These are phyloP conservation scores for Glomus cerebriforme DNA, from an alignment of 192 early-diverging fungal species.

Conservation along the genomic window DNA sequence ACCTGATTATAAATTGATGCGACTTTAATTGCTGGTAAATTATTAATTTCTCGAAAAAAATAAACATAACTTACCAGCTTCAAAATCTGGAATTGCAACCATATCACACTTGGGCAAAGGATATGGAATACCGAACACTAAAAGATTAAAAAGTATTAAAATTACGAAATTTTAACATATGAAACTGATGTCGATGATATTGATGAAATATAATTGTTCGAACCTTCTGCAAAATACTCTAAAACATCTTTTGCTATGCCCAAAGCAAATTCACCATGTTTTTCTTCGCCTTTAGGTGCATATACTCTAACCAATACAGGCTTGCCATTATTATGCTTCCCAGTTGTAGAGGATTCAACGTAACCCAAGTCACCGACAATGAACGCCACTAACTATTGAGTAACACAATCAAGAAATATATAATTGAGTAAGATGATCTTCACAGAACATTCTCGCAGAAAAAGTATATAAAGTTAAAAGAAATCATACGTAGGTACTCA, in stretches of 20 bases:
- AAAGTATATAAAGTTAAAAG: not conserved
- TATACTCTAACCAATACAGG: constrained; percentile 86
- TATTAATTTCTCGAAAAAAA: not conserved
- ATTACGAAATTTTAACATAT: not conserved
- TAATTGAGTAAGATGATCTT: not conserved
- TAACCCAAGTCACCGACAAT: constrained; percentile 92
- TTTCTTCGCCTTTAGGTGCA: constrained; percentile 74
- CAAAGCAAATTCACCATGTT: constrained; percentile 83
- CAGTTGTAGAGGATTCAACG: constrained; percentile 77
- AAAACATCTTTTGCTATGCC: constrained; percentile 73
- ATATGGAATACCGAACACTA: constrained; percentile 86
- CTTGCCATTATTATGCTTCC: constrained; percentile 64
- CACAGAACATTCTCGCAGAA: too few species aligned
- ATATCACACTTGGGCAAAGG: constrained; percentile 91
- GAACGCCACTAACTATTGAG: constrained; percentile 74
- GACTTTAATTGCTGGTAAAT: not conserved
- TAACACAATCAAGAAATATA: not conserved
- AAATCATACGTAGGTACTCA: constrained; percentile 84
- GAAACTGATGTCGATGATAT: too few species aligned
- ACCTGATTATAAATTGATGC: constrained; percentile 31
- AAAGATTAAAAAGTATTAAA: constrained; percentile 55
- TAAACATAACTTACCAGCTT: constrained; percentile 51
- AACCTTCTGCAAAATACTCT: constrained; percentile 58
- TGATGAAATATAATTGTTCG: not conserved
- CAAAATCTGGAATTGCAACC: constrained; percentile 93